phyloP scores from a whole-genome alignment of 352 stramenopile species.

The Globisporangium cystogenes region DNA sequence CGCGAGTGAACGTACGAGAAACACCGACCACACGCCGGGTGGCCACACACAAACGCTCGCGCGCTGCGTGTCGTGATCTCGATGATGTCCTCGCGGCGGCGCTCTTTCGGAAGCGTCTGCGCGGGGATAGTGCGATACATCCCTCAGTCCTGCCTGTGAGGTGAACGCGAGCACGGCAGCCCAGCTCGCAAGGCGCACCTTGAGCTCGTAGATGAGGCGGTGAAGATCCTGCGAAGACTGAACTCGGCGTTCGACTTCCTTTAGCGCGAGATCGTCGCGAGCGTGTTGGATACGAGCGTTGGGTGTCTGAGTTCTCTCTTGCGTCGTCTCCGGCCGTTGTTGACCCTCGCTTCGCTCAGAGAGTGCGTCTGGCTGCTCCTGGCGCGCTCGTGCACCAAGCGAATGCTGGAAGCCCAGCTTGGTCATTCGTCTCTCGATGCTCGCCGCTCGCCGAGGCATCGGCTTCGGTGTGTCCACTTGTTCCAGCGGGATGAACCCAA shows the following conservation, averaged over 20 bases:
- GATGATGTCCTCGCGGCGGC: slow-evolving; percentile 37
- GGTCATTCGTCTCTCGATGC: slow-evolving; percentile 32
- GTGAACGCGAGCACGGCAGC: neutral
- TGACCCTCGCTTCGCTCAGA: neutral
- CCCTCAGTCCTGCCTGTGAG: neutral
- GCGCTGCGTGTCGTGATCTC: slow-evolving; percentile 32
- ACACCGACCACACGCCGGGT: slow-evolving; percentile 47
- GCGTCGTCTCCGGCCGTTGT: slow-evolving; percentile 3
- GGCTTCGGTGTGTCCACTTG: slow-evolving; percentile 1
- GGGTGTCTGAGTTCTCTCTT: neutral
- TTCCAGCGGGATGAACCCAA: slow-evolving; percentile 17
- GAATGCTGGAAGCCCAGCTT: slow-evolving; percentile 37
- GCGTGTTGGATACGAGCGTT: neutral
- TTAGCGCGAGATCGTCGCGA: slow-evolving; percentile 10
- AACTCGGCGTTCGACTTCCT: slow-evolving; percentile 1
- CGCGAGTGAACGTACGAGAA: slow-evolving; percentile 35
- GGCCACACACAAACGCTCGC: slow-evolving; percentile 46
- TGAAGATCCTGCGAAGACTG: slow-evolving; percentile 41
- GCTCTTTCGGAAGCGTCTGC: slow-evolving; percentile 41
- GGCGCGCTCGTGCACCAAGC: slow-evolving; percentile 6
- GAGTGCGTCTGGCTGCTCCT: too few relatives aligned
- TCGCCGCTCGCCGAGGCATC: slow-evolving; percentile 33
- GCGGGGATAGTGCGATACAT: neutral
- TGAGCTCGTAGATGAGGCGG: slow-evolving; percentile 61
- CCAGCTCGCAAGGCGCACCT: slow-evolving; percentile 16